phyloP scores from a whole-genome alignment of 768 basidiomycete species.

The Lanmaoa rubissima region DNA sequence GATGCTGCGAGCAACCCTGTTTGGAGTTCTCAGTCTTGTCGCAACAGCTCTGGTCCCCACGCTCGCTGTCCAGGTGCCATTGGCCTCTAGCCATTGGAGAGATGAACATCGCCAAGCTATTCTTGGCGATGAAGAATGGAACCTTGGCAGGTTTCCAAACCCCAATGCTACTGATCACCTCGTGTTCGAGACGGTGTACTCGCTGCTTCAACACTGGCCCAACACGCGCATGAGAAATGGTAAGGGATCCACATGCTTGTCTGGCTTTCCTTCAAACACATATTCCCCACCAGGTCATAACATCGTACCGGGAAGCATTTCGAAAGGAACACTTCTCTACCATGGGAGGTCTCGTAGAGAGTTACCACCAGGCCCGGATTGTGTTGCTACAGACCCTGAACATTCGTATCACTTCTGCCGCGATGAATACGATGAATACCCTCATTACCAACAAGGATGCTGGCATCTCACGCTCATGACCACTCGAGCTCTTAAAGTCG shows the following conservation, averaged over 20 bases:
- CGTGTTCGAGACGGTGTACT: constrained; percentile 26
- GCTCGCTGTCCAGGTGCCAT: constrained; percentile 7
- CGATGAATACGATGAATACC: neutral
- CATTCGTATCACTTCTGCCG: constrained; percentile 40
- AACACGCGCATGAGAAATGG: constrained; percentile 48
- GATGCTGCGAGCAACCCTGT: constrained; percentile 6
- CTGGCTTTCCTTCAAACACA: constrained; percentile 15
- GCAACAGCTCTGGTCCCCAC: neutral
- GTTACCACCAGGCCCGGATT: constrained; percentile 32
- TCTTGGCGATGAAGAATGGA: constrained; percentile 16
- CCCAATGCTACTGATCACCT: constrained; percentile 28
- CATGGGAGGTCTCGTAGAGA: constrained; percentile 23
- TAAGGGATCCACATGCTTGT: constrained; percentile 28
- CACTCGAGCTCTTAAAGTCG: constrained; percentile 38
- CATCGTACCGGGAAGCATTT: constrained; percentile 33
- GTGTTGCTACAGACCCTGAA: constrained; percentile 37
- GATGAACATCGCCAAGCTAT: neutral
- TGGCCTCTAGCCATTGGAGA: neutral
- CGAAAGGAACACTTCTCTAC: constrained; percentile 38
- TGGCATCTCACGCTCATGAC: constrained; percentile 19
- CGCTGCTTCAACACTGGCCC: constrained; percentile 42
- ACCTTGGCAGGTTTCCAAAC: constrained; percentile 20
- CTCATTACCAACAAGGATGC: neutral
- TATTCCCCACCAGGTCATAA: constrained; percentile 18
- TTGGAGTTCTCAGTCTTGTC: neutral